Evolutionary conservation across 108 stramenopile species (phyloP).

Genomic region (Nannochloropsis gaditana): DNA sequence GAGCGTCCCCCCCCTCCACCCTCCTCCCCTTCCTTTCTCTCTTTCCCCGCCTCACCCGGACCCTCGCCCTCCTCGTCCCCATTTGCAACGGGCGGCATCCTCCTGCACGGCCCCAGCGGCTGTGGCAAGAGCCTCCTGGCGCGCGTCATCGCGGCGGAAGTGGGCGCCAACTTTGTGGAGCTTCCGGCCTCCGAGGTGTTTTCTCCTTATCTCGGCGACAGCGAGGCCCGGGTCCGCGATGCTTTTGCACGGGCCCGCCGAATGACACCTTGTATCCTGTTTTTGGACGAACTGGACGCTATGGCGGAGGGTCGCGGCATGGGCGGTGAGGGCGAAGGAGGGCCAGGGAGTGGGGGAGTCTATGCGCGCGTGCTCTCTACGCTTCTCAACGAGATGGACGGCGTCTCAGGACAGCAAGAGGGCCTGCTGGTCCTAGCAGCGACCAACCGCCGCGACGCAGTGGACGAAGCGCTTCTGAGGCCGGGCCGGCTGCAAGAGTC

Average conservation of each 20-base stretch:
- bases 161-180: conserved; percentile 47
- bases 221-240: conserved; percentile 47
- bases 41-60: background rate
- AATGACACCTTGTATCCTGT: conserved; percentile 54
- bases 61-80: background rate
- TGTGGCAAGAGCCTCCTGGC: conserved; percentile 48
- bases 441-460: conserved; percentile 47
- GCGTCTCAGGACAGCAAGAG: conserved; percentile 23
- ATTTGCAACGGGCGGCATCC: conserved; percentile 26
- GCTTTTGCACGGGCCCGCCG: conserved; percentile 46
- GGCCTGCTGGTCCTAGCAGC: conserved; percentile 52
- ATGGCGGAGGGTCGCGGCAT: conserved; percentile 41
- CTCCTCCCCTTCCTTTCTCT: background rate
- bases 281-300: conserved; percentile 55
- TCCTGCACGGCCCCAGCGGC: conserved; percentile 44
- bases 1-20: background rate
- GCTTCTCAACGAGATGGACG: conserved; percentile 57
- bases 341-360: conserved; percentile 29
- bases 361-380: conserved; percentile 50
- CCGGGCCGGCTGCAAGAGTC: conserved; percentile 39
- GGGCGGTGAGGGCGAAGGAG: conserved; percentile 21
- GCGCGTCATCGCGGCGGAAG: conserved; percentile 39
- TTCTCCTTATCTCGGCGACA: conserved; percentile 52
- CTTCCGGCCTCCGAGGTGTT: conserved; percentile 46
- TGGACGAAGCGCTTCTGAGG: conserved; percentile 54